Percentiles rank a stretch among this genome's conserved stretches.
Evolutionary conservation across 2,329 filamentous ascomycete genomes (phyloP).

Genomic region (Fusarium pseudograminearum): DNA sequence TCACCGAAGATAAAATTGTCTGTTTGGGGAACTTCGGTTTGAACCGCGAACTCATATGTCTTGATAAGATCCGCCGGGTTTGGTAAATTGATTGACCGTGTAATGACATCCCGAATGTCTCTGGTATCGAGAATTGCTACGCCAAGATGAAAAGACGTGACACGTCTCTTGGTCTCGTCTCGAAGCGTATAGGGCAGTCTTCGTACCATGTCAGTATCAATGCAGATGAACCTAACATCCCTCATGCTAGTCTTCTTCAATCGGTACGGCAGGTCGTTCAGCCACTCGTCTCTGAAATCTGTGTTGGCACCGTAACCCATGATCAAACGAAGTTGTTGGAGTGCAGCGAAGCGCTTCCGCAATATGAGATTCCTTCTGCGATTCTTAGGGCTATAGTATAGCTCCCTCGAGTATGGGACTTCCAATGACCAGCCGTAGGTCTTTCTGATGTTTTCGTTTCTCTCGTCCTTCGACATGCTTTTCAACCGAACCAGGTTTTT

Average conservation of each 20-base stretch:
- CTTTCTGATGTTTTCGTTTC: neutral
- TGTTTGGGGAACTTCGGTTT: neutral
- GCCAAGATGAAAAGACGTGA: slow-evolving; percentile 21
- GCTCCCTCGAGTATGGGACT: slow-evolving; percentile 17
- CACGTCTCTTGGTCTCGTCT: neutral
- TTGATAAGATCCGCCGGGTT: slow-evolving; percentile 3
- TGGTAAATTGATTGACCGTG: neutral
- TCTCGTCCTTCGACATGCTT: neutral
- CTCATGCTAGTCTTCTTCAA: slow-evolving; percentile 4
- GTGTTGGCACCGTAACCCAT: neutral
- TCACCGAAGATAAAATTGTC: slow-evolving; percentile 17
- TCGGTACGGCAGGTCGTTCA: neutral
- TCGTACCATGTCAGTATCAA: slow-evolving; percentile 12
- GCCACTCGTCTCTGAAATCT: neutral
- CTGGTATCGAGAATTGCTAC: slow-evolving; percentile 29
- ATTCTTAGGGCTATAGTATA: neutral
- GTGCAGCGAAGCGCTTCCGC: neutral
- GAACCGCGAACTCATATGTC: slow-evolving; percentile 20
- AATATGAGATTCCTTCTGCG: neutral
- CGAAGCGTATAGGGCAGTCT: neutral
- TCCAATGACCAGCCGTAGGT: neutral
- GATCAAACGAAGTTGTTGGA: slow-evolving; percentile 1
- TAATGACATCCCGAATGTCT: slow-evolving; percentile 1
- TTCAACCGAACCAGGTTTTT: neutral
- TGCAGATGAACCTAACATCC: slow-evolving; percentile 19